Evolutionary conservation across 805 yeast species (phyloP).

Genomic region (Priceomyces fermenticarens): DNA sequence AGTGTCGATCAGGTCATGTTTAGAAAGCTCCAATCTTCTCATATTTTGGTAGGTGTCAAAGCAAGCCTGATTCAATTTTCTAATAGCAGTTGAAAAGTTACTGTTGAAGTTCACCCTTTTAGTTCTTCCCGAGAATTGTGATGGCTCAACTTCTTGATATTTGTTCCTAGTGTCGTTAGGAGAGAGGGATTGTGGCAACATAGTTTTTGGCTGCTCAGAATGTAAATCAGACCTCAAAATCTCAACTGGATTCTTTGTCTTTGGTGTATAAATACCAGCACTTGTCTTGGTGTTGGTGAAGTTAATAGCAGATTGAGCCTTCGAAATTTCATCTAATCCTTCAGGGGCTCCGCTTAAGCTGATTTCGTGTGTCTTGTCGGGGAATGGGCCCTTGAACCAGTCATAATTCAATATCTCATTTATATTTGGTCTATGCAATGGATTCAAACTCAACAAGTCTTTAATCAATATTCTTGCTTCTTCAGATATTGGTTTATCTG

Average conservation of each 20-base stretch:
- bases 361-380: constrained; percentile 59
- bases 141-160: constrained; percentile 65
- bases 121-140: constrained; percentile 26
- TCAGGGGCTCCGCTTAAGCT: constrained; percentile 65
- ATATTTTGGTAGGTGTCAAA: constrained; percentile 36
- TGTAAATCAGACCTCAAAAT: constrained; percentile 66
- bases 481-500: constrained; percentile 58
- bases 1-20: constrained; percentile 29
- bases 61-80: constrained; percentile 33
- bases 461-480: constrained; percentile 73
- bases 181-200: constrained; percentile 85
- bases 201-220: constrained; percentile 62
- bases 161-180: constrained; percentile 89
- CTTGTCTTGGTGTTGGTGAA: constrained; percentile 62
- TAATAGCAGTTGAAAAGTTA: constrained; percentile 36
- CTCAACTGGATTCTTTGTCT: constrained; percentile 61
- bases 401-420: constrained; percentile 75
- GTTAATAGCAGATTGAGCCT: constrained; percentile 62
- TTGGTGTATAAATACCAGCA: constrained; percentile 59
- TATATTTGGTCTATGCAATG: constrained; percentile 75
- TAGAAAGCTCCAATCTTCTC: constrained; percentile 40
- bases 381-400: constrained; percentile 89
- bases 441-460: constrained; percentile 74
- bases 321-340: constrained; percentile 48
- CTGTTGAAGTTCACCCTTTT: constrained; percentile 39